Conservation (phyloP, 2,329 filamentous ascomycete genomes). For the Chaetomium strumarium region DNA sequence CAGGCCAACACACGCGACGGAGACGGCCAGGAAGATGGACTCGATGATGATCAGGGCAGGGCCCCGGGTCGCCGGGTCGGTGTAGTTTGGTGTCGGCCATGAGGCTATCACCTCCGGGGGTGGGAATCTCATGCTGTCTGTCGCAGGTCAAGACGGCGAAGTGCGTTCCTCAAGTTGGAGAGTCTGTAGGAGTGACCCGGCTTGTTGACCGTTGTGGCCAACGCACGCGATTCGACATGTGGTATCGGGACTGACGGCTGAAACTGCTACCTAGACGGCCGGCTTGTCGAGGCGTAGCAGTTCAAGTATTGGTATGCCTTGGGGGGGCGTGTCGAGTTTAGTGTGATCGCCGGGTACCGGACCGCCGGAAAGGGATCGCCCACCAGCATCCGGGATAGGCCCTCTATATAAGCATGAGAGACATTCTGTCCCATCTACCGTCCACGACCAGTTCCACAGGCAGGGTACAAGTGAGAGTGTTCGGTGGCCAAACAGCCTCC, state of each 20-base stretch:
- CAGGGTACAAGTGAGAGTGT: too few relatives aligned
- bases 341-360: too few relatives aligned
- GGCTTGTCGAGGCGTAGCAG: neutral
- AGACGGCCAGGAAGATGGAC: slow-evolving; percentile 31
- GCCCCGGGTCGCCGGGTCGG: slow-evolving; percentile 34
- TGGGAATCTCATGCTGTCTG: slow-evolving; percentile 31
- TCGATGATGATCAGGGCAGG: slow-evolving; percentile 35
- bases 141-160: neutral
- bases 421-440: too few relatives aligned
- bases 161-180: neutral
- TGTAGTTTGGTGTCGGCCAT: slow-evolving; percentile 37
- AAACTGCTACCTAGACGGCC: neutral
- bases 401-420: too few relatives aligned
- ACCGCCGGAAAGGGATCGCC: too few relatives aligned
- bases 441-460: too few relatives aligned
- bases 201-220: neutral
- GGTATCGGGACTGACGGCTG: neutral
- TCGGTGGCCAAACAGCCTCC: too few relatives aligned
- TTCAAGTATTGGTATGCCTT: neutral
- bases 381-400: too few relatives aligned
- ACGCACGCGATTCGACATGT: neutral
- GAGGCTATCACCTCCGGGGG: slow-evolving; percentile 31
- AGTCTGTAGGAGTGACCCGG: neutral
- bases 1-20: slow-evolving; percentile 31
- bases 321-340: too few relatives aligned